phyloP scores from a whole-genome alignment of 1,284 basidiomycete species.

The Xerocomus amazonicus region DNA sequence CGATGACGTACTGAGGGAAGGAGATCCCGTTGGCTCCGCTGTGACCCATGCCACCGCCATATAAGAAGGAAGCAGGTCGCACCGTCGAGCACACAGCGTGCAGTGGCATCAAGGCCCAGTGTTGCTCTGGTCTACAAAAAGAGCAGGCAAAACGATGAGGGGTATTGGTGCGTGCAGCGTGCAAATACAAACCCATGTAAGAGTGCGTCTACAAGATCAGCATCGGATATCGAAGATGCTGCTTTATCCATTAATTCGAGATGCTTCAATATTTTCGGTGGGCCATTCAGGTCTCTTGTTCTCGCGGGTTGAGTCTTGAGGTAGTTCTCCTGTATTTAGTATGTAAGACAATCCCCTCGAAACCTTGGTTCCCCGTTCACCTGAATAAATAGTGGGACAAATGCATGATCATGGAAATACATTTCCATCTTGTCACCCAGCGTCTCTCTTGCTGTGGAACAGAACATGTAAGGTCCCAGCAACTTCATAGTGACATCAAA shows the following conservation, averaged over 20 bases:
- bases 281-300: slow-evolving; percentile 56
- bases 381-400: slow-evolving; percentile 94
- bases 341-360: background rate
- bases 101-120: slow-evolving; percentile 93
- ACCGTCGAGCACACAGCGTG: slow-evolving; percentile 92
- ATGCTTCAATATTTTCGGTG: slow-evolving; percentile 64
- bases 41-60: slow-evolving; percentile 68
- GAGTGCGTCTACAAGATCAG: slow-evolving; percentile 90
- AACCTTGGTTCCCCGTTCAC: slow-evolving; percentile 36
- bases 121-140: slow-evolving; percentile 75
- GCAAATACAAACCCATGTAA: slow-evolving; percentile 78
- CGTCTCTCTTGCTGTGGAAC: slow-evolving; percentile 74
- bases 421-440: slow-evolving; percentile 92
- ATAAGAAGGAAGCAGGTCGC: slow-evolving; percentile 77
- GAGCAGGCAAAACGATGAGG: background rate
- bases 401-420: slow-evolving; percentile 95
- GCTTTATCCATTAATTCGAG: slow-evolving; percentile 86
- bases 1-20: slow-evolving; percentile 73
- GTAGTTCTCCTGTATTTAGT: slow-evolving; percentile 76
- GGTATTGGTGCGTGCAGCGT: background rate
- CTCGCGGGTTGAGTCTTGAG: slow-evolving; percentile 75
- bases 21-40: slow-evolving; percentile 64
- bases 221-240: slow-evolving; percentile 89
- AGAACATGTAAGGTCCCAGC: slow-evolving; percentile 87
- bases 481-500: slow-evolving; percentile 87